Percentiles rank a stretch among this genome's conserved stretches.
Evolutionary conservation across 2,329 filamentous ascomycete species (phyloP).

Genomic region (Calonectria ilicicola): DNA sequence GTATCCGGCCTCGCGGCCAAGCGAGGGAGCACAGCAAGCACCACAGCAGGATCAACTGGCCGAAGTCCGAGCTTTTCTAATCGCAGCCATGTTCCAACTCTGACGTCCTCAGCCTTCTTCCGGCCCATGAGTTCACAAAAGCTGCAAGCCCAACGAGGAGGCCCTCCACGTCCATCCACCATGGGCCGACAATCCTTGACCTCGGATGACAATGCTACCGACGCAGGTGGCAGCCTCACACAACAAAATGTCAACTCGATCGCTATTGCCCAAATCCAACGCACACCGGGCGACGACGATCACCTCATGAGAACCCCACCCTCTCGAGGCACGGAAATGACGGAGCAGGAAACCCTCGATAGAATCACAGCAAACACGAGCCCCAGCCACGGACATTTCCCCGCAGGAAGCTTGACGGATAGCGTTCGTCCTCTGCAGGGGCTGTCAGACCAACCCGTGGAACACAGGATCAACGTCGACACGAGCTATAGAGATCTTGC

Average conservation of each 20-base stretch:
- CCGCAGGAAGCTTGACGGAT: conserved; percentile 75
- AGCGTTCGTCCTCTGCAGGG: conserved; percentile 83
- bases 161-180: conserved; percentile 61
- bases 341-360: conserved; percentile 78
- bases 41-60: conserved; percentile 65
- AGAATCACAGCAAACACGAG: conserved; percentile 80
- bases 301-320: conserved; percentile 69
- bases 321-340: conserved; percentile 85
- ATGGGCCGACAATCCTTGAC: conserved; percentile 51
- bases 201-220: conserved; percentile 56
- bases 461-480: conserved; percentile 69
- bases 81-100: conserved; percentile 88
- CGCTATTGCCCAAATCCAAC: conserved; percentile 49
- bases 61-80: conserved; percentile 71
- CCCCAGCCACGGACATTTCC: conserved; percentile 71
- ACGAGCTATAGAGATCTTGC: conserved; percentile 67
- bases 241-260: conserved; percentile 71
- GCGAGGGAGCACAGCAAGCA: conserved; percentile 55
- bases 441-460: conserved; percentile 46
- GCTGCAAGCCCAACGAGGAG: conserved; percentile 86
- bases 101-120: conserved; percentile 93
- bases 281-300: conserved; percentile 50
- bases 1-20: conserved; percentile 57
- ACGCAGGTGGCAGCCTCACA: conserved; percentile 56
- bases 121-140: conserved; percentile 97